A percentile compares a stretch with the other conserved stretches of the same genome.
Conservation (phyloP, 306 rosid species). For the Cucurbita moschata region DNA sequence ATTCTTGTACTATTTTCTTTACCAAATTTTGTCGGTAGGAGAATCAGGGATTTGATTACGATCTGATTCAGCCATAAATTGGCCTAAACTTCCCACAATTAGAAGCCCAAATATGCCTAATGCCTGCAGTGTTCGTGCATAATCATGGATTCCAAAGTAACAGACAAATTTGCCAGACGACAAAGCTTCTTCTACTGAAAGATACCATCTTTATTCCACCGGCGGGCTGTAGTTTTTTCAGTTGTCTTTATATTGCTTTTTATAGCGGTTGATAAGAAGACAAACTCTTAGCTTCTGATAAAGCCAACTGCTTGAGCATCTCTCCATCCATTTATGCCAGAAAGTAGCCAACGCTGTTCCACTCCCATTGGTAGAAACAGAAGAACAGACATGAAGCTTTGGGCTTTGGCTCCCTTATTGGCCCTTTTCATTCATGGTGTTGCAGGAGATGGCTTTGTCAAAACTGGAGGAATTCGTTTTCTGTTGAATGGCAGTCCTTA, state of each 20-base stretch:
- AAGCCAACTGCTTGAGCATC: conserved; percentile 4
- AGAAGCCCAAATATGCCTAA: background rate
- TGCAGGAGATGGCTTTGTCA: conserved; percentile 57
- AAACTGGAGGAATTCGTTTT: conserved; percentile 59
- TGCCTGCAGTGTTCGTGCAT: background rate
- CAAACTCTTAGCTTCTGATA: background rate
- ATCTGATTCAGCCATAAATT: background rate
- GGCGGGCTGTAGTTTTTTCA: background rate
- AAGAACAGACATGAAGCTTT: conserved; percentile 43
- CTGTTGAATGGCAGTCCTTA: conserved; percentile 55
- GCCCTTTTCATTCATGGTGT: conserved; percentile 27
- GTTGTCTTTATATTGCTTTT: background rate
- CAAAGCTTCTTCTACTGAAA: background rate
- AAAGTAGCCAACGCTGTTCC: conserved; percentile 10
- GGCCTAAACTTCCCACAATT: background rate
- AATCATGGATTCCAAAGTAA: background rate
- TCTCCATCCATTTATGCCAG: conserved; percentile 5
- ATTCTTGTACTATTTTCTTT: background rate
- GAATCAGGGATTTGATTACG: background rate
- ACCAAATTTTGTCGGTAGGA: background rate
- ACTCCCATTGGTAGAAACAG: background rate
- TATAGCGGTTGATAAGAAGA: conserved; percentile 5
- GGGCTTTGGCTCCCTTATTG: conserved; percentile 25
- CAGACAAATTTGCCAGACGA: background rate
- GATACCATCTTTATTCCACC: background rate